Base-by-base conservation (phyloP, 371 early-diverging fungal genomes). In the Mortierella sp. region DNA sequence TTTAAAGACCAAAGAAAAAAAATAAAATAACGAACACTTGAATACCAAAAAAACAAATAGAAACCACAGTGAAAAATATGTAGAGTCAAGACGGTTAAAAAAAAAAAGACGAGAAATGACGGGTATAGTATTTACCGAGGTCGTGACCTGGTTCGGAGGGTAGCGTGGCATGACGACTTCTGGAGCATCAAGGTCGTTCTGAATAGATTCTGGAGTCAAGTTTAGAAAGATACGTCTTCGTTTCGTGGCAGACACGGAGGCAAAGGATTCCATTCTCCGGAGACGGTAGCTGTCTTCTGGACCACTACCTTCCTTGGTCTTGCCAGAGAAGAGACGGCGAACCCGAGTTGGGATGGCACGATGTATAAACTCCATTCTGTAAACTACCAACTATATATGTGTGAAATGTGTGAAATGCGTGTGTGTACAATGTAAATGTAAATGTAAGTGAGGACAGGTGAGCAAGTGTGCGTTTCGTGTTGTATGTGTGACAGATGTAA, bases 51-150 rank as follows among this genome's bases (percentile, higher is more conserved):
- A 15, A 15, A 32, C 56, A 40, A 10, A 10, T 34, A 43, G n/a
- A n/a, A n/a, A 58, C 56, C 26, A 37, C 34, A 10, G 57, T 15
- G 26, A 64, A 55, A 54, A 42, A 23, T 15, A 35, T 26, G 56
- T 49, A 17, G 45, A 28, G 26, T 55, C 29, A 43, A 54, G 19
- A 61, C 6, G 15, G 15, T 43, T 15, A 13, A 15, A 26, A 55
- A 28, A 23, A 51, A 37, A 47, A 59, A 23, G 2, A 54, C 45
- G 49, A 43, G 31, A 61, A 43, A 43, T 13, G 59, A 51, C 66
- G 67, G 77, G 22, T 64, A 69, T 72, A 68, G 66, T 68, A 69
- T 74, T 80, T 80, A 80, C 80, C 80, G 80, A 80, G 61, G 80
- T 80, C 32, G 75, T 80, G 71, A 80, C 66, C 53, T 68, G 66